Percentiles rank a stretch among this genome's conserved stretches.
Evolutionary conservation across 768 basidiomycete genomes (phyloP).

Genomic region (Cubamyces sp.): DNA sequence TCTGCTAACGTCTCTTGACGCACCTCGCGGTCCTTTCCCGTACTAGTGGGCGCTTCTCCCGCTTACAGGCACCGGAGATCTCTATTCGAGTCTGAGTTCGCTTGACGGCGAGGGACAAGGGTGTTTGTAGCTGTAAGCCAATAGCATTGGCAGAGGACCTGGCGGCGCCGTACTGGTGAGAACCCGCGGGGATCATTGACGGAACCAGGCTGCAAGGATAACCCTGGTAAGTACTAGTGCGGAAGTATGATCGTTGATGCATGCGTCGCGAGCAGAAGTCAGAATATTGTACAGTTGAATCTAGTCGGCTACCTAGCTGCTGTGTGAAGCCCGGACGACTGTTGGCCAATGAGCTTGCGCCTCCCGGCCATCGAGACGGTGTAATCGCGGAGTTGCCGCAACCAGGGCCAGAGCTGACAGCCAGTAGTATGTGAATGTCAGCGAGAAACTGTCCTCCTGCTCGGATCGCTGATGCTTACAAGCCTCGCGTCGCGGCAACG

Average conservation of each 20-base stretch:
- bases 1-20: background rate
- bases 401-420: too few species aligned
- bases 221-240: slow-evolving; percentile 10
- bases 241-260: background rate
- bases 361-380: slow-evolving; percentile 7
- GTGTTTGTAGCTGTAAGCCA: too few species aligned
- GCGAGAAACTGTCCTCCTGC: background rate
- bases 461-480: too few species aligned
- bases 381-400: slow-evolving; percentile 14
- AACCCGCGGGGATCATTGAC: background rate
- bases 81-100: background rate
- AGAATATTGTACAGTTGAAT: slow-evolving; percentile 2
- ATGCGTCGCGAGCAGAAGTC: background rate
- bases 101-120: background rate
- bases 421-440: background rate
- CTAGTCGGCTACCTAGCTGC: slow-evolving; percentile 4
- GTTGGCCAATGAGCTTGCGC: background rate
- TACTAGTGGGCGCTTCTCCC: slow-evolving; percentile 18
- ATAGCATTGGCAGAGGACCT: too few species aligned
- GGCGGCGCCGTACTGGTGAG: background rate
- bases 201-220: background rate
- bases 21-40: slow-evolving; percentile 3
- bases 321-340: slow-evolving; percentile 11
- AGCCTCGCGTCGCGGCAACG: too few species aligned
- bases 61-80: background rate